Base-by-base conservation (phyloP, 495 filamentous ascomycete species). In the Durotheca rogersii region DNA sequence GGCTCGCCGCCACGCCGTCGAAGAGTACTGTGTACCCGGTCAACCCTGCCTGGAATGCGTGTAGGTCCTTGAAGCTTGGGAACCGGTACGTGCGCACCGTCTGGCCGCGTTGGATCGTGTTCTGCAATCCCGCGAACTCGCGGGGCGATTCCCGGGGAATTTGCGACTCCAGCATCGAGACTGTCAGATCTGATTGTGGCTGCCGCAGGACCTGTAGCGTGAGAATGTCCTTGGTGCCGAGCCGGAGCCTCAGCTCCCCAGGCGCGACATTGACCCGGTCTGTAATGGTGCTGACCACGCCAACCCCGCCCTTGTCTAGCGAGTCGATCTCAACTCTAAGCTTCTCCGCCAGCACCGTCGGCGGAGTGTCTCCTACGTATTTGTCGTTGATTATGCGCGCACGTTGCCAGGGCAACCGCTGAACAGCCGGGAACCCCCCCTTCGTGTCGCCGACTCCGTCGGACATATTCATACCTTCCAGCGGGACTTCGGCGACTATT, bases 21-120 rank as follows among this genome's bases (percentile, higher is more conserved):
- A 84, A 94, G 2, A 86, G 70, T 2, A 92, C 85, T 15, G 68
- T 64, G 68, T 85, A 93, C 1, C 89, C 88, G 1, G 89, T 94
- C 30, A 94, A 68, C 11, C 88, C 82, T 12, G 69, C 71, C 66
- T 95, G 81, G 58, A 95, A 95, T 12, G 70, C 63, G 62, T 95
- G 89, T 4, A 95, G 73, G 51, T 87, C 88, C 51, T 56, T 58
- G 31, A 77, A 63, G 45, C 63, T 72, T 11, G 71, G 66, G 38
- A 84, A 85, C 34, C 68, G 69, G 56, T 78, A 79, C 7, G 74
- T 78, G 16, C 83, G 74, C 35, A 79, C 67, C 21, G 71, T 76
- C n/a, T 72, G 58, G 19, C 58, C 29, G 41, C 66, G 52, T 18
- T 64, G 51, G 41, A 77, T 46, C 6, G 51, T 60, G 11, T 67